Base-by-base conservation (phyloP, 139 green algal species). In the Pleodorina starrii region DNA sequence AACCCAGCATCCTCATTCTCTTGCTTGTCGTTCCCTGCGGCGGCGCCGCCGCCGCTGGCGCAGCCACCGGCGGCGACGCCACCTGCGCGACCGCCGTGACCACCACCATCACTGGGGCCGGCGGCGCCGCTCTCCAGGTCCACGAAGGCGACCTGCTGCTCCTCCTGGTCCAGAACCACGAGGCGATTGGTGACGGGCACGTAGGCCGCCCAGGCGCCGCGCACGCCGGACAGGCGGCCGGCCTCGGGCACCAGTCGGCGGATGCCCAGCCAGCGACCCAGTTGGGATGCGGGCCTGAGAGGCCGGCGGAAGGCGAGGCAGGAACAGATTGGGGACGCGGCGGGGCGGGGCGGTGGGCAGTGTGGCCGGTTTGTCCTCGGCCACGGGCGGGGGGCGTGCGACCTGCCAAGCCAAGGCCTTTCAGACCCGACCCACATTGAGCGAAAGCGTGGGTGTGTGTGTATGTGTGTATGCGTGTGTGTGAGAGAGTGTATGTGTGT, bases 251-350 rank as follows among this genome's bases (percentile, higher is more conserved):
- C 14, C 76, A 84, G 76, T 10, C 50, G 76, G 48, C 76, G 76
- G 16, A 71, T 69, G 50, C 76, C 76, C 48, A 72, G 35, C 76
- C 76, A 84, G 6, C 76, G 76, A 25, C 76, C 48, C 48, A 84
- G 50, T 3, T 69, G 48, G 5, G 50, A 48, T 3, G 51, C 48
- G 1, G 76, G 76, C 10, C 76, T 84, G 76, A 11, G 51, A n/a
- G n/a, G n/a, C n/a, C n/a, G n/a, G n/a, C n/a, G n/a, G n/a, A n/a
- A n/a, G n/a, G n/a, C n/a, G n/a, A n/a, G n/a, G n/a, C n/a, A n/a
- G 17, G 48, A 19, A 35, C 29, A 73, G 54, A 21, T 5, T 32
- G 54, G 54, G 5, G 9, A 12, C 25, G 29, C 14, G 51, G 14
- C 14, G 14, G 14, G 51, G 51, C 51, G 51, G 51, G 51, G 51